These are phyloP conservation scores for Cordyceps sp. DNA, from an alignment of 2,329 filamentous ascomycete species.

Conservation along the genomic window DNA sequence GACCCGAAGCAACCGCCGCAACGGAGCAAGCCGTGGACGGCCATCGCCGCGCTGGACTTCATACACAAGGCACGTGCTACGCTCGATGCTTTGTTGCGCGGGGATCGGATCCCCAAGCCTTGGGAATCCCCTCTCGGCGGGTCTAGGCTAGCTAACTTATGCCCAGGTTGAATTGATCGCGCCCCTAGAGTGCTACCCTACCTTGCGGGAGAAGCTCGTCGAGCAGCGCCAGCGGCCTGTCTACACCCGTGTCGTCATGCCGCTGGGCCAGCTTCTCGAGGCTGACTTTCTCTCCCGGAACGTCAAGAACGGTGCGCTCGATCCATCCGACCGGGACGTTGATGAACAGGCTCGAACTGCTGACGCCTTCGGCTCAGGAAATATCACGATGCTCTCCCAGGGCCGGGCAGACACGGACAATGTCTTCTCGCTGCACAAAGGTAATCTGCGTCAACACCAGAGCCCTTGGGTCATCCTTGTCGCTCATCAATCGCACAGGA, in stretches of 20 bases:
- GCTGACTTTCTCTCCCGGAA: slow-evolving; percentile 69
- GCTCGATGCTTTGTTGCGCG: too few species aligned
- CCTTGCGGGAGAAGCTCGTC: slow-evolving; percentile 35
- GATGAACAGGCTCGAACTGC: too few species aligned
- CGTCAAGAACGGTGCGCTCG: slow-evolving; percentile 53
- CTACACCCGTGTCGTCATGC: slow-evolving; percentile 58
- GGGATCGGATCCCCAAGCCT: background rate
- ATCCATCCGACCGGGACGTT: background rate
- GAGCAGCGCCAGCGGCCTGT: slow-evolving; percentile 15
- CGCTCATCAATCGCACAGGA: too few species aligned
- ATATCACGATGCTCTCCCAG: slow-evolving; percentile 71
- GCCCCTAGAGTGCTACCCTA: slow-evolving; percentile 42
- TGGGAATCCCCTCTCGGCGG: background rate
- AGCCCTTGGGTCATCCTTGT: too few species aligned
- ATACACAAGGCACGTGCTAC: slow-evolving; percentile 51
- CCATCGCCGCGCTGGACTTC: slow-evolving; percentile 47
- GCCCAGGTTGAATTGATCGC: slow-evolving; percentile 52
- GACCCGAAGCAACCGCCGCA: slow-evolving; percentile 53
- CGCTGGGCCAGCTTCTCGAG: slow-evolving; percentile 53
- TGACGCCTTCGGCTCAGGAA: slow-evolving; percentile 40
- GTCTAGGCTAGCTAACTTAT: background rate
- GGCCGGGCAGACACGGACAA: slow-evolving; percentile 55
- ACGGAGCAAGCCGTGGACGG: slow-evolving; percentile 62
- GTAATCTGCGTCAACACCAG: too few species aligned
- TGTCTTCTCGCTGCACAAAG: slow-evolving; percentile 53